These are phyloP conservation scores for Gypsophila paniculata DNA, from an alignment of 179 eudicot genomes.

Conservation along the genomic window DNA sequence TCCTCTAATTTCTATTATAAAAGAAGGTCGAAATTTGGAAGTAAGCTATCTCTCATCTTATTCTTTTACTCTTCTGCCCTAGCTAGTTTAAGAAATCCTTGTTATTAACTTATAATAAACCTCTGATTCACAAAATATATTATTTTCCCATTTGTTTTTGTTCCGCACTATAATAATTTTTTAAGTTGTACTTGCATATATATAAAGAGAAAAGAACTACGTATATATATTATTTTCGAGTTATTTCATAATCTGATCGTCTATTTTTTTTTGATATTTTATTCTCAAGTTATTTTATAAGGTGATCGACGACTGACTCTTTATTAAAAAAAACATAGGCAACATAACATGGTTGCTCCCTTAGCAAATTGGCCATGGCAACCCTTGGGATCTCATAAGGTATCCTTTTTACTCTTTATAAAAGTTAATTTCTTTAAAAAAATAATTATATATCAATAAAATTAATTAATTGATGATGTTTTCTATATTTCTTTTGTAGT, in stretches of 20 bases:
- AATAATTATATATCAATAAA: too few species aligned
- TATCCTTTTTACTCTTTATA: neutral
- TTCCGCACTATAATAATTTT: too few species aligned
- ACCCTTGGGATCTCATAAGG: conserved; percentile 62
- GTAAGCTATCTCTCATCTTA: neutral
- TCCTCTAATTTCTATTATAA: neutral
- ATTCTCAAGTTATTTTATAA: neutral
- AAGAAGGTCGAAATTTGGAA: neutral
- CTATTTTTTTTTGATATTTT: too few species aligned
- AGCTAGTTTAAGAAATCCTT: neutral
- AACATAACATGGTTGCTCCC: conserved; percentile 31
- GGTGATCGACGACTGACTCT: neutral
- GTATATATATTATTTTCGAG: neutral
- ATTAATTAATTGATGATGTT: too few species aligned
- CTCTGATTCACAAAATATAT: too few species aligned
- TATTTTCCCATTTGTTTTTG: too few species aligned
- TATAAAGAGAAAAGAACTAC: too few species aligned
- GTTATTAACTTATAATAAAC: neutral
- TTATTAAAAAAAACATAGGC: neutral
- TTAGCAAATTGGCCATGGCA: conserved; percentile 84
- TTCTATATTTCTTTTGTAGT: conserved; percentile 26
- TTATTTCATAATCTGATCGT: neutral
- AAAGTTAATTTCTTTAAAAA: too few species aligned
- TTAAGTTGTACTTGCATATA: too few species aligned
- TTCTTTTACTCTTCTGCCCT: neutral